Evolutionary conservation across 352 stramenopile species (phyloP), one percentile per base, ranked within the genome.

Genomic region (Peronospora belbahrii): DNA sequence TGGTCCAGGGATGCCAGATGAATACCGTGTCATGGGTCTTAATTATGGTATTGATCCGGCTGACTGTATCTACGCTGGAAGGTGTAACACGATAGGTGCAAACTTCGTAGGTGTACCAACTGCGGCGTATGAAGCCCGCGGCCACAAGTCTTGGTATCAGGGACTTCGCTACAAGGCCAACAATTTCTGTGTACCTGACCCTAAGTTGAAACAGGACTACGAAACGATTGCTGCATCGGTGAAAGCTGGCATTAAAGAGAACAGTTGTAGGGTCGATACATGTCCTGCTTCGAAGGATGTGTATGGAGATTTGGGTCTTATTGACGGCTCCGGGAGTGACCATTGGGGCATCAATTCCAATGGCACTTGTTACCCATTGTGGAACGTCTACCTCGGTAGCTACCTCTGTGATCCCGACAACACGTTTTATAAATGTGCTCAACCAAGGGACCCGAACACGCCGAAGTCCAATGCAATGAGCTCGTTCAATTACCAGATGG

Each of bases 401-500:
- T 80, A 71, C 41, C 19, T 88, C 32, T 88, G 76, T 34, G 67
- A 70, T 48, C 67, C 74, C 0, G 75, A 69, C 32, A 88, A 83
- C 48, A 67, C 39, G 2, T 52, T 54, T 23, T 35, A 24, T 9
- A 62, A 53, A 5, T 88, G 77, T 38, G 22, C 54, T 0, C 38
- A 6, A 0, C 74, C 71, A 3, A 59, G 76, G 2, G 63, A 70
- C 19, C 41, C 56, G 7, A 47, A 14, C 15, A 55, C 63, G 0
- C 55, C 63, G 3, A 47, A 53, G 35, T 75, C 65, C 2, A 74
- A 78, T 23, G 49, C 66, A 2, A 84, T 85, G 70, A 65, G 67
- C 8, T 31, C 55, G 3, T 88, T 88, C 48, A 79, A 74, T 55
- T 88, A 88, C 39, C 73, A 88, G 38, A 88, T 86, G 73, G 74